Base-by-base conservation (phyloP, 2,329 filamentous ascomycete genomes). In the Phialocephala sp. region DNA sequence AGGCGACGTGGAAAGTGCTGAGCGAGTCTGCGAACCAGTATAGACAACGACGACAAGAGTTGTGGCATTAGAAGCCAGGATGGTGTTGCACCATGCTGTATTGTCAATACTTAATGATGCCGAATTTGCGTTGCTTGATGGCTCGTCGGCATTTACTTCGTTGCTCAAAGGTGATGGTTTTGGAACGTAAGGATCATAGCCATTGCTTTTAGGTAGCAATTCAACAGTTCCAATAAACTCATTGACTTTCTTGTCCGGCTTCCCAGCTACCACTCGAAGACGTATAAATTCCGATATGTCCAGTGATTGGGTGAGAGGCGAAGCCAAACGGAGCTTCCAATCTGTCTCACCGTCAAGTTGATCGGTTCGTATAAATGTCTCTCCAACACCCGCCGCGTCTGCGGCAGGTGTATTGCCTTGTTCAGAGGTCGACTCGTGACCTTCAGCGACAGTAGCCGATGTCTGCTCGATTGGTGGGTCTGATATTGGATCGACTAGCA, bases 281-380 rank as follows among this genome's bases (percentile, higher is more conserved):
- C 87, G 83, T 60, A 88, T 83, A 68, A 97, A 89, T 70, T 97
- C 92, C 55, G 87, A 86, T 0, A 89, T 80, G 0, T 88, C 80
- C 22, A 99, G 81, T n/a, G 82, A 85, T 75, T 99, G 95, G 0
- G 94, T 94, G 32, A 98, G 79, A 0, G 92, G 88, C 14, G 93
- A 95, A 1, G 95, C 93, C 41, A 98, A 79, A 36, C 96, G 89
- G 64, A 99, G 82, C 79, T 99, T 99, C 96, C 95, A 99, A 76
- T 99, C 95, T 0, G 95, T 99, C 80, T 99, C 95, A 72, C 95
- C 95, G 74, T 99, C 95, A 11, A 99, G 84, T 76, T 99, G 95
- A 78, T 99, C 95, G 1, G 96, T 99, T 66, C 95, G 87, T 75
- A 99, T 98, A 74, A 99, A 99, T 0, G 94, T 94, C 79, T 99